Evolutionary conservation across 2,329 filamentous ascomycete species (phyloP), one percentile per base, ranked within the genome.

Genomic region (Thielaviopsis euricoi): DNA sequence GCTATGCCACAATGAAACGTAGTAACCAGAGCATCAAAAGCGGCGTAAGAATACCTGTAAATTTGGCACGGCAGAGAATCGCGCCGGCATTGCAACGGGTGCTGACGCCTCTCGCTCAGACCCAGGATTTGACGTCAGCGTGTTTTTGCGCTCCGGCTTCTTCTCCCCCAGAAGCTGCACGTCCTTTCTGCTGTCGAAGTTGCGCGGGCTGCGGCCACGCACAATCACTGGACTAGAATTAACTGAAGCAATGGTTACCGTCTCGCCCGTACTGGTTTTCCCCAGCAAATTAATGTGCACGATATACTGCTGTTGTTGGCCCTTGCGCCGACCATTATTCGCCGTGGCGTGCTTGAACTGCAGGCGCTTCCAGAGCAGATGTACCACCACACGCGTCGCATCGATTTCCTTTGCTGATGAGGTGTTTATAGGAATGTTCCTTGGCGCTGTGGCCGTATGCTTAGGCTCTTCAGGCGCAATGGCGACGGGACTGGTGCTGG

Each of bases 311-410:
- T 97, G 91, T 68, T 97, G 91, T 52, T 96, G 74, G 62, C 95
- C 91, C 71, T 96, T 96, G 63, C 91, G 80, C 57, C 91, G 81
- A 13, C 91, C 91, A 67, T 97, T 97, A 69, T 97, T 97, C 55
- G 91, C 91, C 0, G 91, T 97, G 1, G 91, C 91, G 64, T 95
- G 93, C 66, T 95, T 87, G 70, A 97, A 97, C 69, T 97, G 91
- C 59, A 97, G 72, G 57, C 91, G 78, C 70, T 95, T 96, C 91
- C 91, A 97, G 37, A 88, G 85, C 56, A 96, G 84, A 1, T 89
- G 87, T 59, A 95, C 81, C 46, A 82, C 87, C 9, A 91, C 83
- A 58, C 83, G 85, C 58, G 87, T 83, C 1, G 84, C 84, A 66
- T 95, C 89, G 40, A 94, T 78, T 76, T 74, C 89, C 73, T 82